Percentiles rank a stretch among this genome's conserved stretches.
phyloP scores from a whole-genome alignment of 306 rosid genomes.

The Albizia julibrissin region DNA sequence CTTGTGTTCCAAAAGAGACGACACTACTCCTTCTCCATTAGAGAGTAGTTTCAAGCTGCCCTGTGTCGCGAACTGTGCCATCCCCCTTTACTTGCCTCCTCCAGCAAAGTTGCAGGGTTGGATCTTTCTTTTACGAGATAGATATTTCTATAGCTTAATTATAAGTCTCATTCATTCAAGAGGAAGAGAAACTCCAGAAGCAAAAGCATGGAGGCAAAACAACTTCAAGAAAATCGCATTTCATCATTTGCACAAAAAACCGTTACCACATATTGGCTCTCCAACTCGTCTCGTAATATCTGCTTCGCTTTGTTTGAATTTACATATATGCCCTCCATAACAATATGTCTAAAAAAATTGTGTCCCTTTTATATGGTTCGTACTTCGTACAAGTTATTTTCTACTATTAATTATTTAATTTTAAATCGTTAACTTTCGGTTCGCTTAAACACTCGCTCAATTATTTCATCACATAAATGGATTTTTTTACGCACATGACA shows the following conservation, averaged over 20 bases:
- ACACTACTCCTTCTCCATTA: conserved; percentile 62
- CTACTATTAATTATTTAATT: too few species aligned
- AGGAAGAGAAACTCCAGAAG: conserved; percentile 25
- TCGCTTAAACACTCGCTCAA: background rate
- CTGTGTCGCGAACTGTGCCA: conserved; percentile 73
- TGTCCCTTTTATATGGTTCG: too few species aligned
- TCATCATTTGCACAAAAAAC: conserved; percentile 42
- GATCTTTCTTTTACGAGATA: conserved; percentile 28
- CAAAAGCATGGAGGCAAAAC: conserved; percentile 29
- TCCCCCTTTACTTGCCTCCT: conserved; percentile 16
- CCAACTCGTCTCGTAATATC: conserved; percentile 37
- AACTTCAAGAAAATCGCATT: conserved; percentile 2
- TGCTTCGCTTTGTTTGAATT: conserved; percentile 15
- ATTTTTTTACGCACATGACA: background rate
- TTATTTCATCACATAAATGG: background rate
- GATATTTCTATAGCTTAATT: conserved; percentile 36
- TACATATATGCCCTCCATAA: conserved; percentile 22
- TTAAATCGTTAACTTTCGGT: background rate
- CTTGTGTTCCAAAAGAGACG: conserved; percentile 56
- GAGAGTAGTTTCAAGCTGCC: conserved; percentile 65
- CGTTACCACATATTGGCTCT: conserved; percentile 52
- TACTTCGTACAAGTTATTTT: too few species aligned
- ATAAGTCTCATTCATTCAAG: conserved; percentile 29
- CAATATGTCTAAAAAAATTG: too few species aligned
- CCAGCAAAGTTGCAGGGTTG: conserved; percentile 23